Evolutionary conservation across 108 stramenopile species (phyloP), one percentile per base, ranked within the genome.

Genomic region (Epithemia pelagica): DNA sequence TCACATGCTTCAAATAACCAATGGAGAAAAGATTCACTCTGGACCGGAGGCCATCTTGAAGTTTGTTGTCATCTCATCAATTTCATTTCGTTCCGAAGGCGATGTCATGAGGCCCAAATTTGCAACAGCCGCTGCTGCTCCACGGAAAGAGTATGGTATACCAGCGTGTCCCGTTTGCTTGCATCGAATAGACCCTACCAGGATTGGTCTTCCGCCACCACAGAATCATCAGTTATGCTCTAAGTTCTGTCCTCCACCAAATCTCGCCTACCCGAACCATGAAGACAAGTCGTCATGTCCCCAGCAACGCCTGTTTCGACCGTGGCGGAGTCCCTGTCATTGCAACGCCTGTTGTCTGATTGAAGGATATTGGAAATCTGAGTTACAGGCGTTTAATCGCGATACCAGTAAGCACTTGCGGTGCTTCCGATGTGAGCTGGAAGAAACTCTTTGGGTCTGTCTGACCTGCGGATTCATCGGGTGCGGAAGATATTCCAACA

Each of bases 381-480:
- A 54, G 67, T 28, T 59, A 33, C 54, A 54, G 28, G 37, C 25
- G 28, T 21, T 32, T 59, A 22, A 55, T 54, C 55, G 66, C 51
- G 25, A 29, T 53, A 30, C 62, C 63, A 0, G 60, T 0, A 61
- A 64, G 24, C 52, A 55, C 8, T 28, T 82, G 30, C 74, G 60
- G 68, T 95, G 95, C 68, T 62, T 73, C 53, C 64, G 77, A 52
- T 98, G 97, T 77, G 82, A 77, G 3, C 82, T 90, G 74, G 67
- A 84, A 23, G 71, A 77, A 63, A 91, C 91, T 24, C 72, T 97
- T 0, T 97, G 96, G 96, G 89, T 95, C 0, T 99, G 98, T 73
- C 71, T 99, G 32, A 92, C 96, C 5, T 99, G 98, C 67, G 96
- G 96, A 7, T 73, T 80, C 56, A 83, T 96, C n/a, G 95, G 96